A percentile compares a stretch with the other conserved stretches of the same genome.
Conservation (phyloP, 225 moss, liverwort and hornwort species). For the Thuidium tamariscinum region DNA sequence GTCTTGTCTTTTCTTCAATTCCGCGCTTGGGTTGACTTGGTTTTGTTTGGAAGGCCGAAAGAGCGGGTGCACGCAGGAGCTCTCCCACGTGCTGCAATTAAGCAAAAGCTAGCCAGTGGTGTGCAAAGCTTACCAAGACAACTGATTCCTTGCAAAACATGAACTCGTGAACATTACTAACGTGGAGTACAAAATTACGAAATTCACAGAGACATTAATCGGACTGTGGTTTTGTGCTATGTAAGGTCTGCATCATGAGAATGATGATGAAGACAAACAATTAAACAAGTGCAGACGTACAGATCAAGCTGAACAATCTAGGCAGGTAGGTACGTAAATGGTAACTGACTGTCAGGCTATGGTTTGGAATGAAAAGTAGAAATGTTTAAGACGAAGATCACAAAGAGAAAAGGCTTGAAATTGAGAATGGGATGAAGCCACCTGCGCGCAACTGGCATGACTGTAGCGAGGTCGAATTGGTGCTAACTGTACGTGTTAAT, state of each 20-base stretch:
- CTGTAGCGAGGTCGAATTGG: background rate
- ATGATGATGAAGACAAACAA: too few relatives aligned
- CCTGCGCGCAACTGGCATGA: background rate
- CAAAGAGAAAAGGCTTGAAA: background rate
- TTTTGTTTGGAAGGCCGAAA: too few relatives aligned
- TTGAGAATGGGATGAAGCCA: background rate
- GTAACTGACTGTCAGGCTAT: background rate
- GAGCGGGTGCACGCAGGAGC: too few relatives aligned
- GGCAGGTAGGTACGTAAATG: background rate
- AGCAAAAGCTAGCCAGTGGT: too few relatives aligned
- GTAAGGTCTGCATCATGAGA: background rate
- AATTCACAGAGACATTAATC: background rate
- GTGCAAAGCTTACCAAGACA: too few relatives aligned
- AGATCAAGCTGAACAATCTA: background rate
- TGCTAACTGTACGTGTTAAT: background rate
- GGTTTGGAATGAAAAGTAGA: background rate
- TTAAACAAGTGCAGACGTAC: background rate
- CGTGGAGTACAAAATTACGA: background rate
- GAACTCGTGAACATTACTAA: too few relatives aligned
- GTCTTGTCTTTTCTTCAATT: too few relatives aligned
- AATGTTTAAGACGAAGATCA: background rate
- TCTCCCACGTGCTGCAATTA: too few relatives aligned
- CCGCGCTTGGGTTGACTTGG: too few relatives aligned
- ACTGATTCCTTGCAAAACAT: too few relatives aligned
- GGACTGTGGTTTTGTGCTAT: background rate